Base-by-base conservation (phyloP, 1,284 basidiomycete genomes). In the Thecaphora frezii region DNA sequence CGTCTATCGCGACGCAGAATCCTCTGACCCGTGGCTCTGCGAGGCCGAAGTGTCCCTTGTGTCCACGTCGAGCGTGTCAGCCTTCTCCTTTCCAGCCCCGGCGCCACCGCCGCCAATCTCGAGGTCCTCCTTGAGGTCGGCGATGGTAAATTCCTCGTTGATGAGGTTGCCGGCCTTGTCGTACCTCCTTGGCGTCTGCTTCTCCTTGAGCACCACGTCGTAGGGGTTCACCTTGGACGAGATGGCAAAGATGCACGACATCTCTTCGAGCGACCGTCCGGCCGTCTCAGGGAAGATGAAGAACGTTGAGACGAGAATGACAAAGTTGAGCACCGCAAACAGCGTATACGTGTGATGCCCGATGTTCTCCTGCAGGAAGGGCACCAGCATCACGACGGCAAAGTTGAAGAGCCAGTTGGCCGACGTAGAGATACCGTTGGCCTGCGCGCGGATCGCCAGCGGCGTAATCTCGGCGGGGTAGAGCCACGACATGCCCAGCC, bases 331-430 rank as follows among this genome's bases (percentile, higher is more conserved):
- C 0, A 56, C 66, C 2, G 69, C 66, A 37, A 76, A 76, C 8
- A 55, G 40, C 16, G 53, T 39, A 26, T 75, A 76, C 5, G 74
- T 76, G 22, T 60, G 39, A 23, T 58, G 61, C 4, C 26, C 19
- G 45, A 76, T 73, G 18, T 36, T 53, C 10, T 48, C 22, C 42
- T 74, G 73, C 24, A 60, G 52, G 5, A 73, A 23, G 1, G 73
- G 73, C 1, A 70, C 71, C 37, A 71, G 54, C 62, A 76, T 71
- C 14, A 76, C 74, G 26, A 76, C 71, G 23, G 75, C 22, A 36
- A 76, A 76, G 48, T 76, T 76, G 53, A 74, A 76, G 28, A 75
- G 40, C 45, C 45, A 92, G 58, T 76, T 76, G 36, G 70, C 58
- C 7, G 58, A 59, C 0, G 74, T 76, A 7, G 64, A 69, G 51